Percentiles rank a stretch among this genome's conserved stretches.
phyloP scores from a whole-genome alignment of 73 alveolate genomes.

The Uronychia setigera region DNA sequence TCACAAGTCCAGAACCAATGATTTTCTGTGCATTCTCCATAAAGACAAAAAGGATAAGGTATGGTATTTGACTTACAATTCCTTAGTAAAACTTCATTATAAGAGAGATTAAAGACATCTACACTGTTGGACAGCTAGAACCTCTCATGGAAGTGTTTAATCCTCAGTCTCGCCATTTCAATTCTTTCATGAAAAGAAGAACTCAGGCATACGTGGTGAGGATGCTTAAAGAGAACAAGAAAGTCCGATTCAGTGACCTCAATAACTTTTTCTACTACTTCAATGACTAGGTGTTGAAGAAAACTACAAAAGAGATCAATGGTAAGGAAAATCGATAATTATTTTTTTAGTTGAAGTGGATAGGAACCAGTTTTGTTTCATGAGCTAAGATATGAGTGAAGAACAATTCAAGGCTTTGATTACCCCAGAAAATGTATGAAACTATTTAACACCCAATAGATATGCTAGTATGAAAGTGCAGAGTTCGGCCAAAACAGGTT shows the following conservation, averaged over 20 bases:
- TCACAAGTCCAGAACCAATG: constrained; percentile 80
- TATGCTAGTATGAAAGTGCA: constrained; percentile 95
- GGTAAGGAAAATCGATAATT: neutral
- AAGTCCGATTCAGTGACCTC: constrained; percentile 78
- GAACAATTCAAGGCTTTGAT: constrained; percentile 74
- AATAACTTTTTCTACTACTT: constrained; percentile 72
- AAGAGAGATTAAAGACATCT: constrained; percentile 90
- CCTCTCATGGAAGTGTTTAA: constrained; percentile 96
- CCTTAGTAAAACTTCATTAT: constrained; percentile 69
- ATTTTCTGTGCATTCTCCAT: constrained; percentile 86
- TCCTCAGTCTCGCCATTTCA: constrained; percentile 92
- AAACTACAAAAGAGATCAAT: constrained; percentile 85
- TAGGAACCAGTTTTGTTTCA: constrained; percentile 70
- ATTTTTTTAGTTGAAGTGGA: constrained; percentile 76
- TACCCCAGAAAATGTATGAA: constrained; percentile 81
- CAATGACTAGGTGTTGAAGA: constrained; percentile 88
- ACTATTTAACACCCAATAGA: constrained; percentile 42
- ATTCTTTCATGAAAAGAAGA: constrained; percentile 86
- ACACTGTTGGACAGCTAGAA: constrained; percentile 95
- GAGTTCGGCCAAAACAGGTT: constrained; percentile 91
- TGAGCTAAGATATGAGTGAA: constrained; percentile 69
- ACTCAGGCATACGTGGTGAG: constrained; percentile 91
- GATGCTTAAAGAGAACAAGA: constrained; percentile 79
- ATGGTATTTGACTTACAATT: neutral
- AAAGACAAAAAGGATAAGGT: constrained; percentile 85